A percentile compares a stretch with the other conserved stretches of the same genome.
phyloP scores from a whole-genome alignment of 768 basidiomycete species.

The Pleurotus citrinopileatus region DNA sequence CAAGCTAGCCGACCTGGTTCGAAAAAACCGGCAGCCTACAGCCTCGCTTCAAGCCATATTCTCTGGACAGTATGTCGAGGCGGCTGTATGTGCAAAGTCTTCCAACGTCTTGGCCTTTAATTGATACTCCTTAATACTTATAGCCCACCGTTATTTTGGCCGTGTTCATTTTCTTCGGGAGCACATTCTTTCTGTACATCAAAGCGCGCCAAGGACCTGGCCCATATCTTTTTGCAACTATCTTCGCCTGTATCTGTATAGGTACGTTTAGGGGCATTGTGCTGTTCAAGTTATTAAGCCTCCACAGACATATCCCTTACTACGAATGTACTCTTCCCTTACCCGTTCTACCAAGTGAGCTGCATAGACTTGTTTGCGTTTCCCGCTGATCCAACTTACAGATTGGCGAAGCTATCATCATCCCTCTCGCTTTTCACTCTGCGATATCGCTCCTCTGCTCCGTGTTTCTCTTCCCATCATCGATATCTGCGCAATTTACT shows the following conservation, averaged over 20 bases:
- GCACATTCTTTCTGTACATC: slow-evolving; percentile 53
- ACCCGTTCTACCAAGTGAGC: slow-evolving; percentile 53
- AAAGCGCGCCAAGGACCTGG: slow-evolving; percentile 61
- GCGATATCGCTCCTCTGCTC: slow-evolving; percentile 51
- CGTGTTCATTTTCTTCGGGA: slow-evolving; percentile 64
- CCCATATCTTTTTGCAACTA: slow-evolving; percentile 52
- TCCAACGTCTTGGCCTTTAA: background rate
- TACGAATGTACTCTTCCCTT: slow-evolving; percentile 61
- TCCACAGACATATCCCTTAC: slow-evolving; percentile 54
- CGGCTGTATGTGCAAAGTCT: slow-evolving; percentile 30
- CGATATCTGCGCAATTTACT: slow-evolving; percentile 60
- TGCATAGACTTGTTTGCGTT: background rate
- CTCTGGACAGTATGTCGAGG: slow-evolving; percentile 57
- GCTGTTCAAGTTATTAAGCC: too few relatives aligned
- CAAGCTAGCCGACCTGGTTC: slow-evolving; percentile 55
- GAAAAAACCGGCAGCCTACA: slow-evolving; percentile 36
- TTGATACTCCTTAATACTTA: slow-evolving; percentile 3
- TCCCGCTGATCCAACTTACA: slow-evolving; percentile 16
- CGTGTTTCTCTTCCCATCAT: slow-evolving; percentile 57
- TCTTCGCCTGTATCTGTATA: slow-evolving; percentile 60
- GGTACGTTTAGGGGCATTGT: slow-evolving; percentile 32
- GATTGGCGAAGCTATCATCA: slow-evolving; percentile 47
- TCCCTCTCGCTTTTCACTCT: slow-evolving; percentile 61
- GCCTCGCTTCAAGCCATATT: slow-evolving; percentile 38
- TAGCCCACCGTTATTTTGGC: slow-evolving; percentile 59